These are phyloP conservation scores for Larix kaempferi DNA, from an alignment of 75 land plant genomes.

Conservation along the genomic window DNA sequence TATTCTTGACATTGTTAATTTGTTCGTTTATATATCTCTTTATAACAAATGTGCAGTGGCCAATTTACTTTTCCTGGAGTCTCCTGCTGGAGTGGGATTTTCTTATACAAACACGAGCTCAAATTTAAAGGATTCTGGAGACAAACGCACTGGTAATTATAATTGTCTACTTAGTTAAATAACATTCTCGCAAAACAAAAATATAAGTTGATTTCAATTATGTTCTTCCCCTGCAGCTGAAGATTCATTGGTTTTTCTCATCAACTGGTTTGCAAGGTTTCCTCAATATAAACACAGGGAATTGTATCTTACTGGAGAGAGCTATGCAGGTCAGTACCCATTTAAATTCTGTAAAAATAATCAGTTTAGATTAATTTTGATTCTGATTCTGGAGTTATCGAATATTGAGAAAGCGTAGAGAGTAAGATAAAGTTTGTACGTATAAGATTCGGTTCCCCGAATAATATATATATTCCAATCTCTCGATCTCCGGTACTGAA, in stretches of 20 bases:
- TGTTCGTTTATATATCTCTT: neutral
- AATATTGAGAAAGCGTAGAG: neutral
- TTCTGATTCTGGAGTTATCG: neutral
- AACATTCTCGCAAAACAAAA: neutral
- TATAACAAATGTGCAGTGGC: slow-evolving; percentile 32
- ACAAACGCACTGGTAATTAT: slow-evolving; percentile 45
- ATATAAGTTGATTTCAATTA: neutral
- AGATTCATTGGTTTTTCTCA: slow-evolving; percentile 56
- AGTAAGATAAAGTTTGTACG: too few relatives aligned
- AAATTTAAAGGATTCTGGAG: slow-evolving; percentile 48
- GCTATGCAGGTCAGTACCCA: slow-evolving; percentile 73
- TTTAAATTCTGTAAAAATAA: neutral
- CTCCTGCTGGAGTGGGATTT: slow-evolving; percentile 76
- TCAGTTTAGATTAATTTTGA: neutral
- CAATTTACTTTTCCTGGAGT: slow-evolving; percentile 67
- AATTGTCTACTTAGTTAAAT: neutral
- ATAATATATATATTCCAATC: neutral
- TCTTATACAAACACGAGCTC: slow-evolving; percentile 68
- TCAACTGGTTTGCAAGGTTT: slow-evolving; percentile 76
- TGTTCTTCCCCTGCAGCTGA: slow-evolving; percentile 45
- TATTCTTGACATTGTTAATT: too few relatives aligned
- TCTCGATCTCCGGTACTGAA: neutral
- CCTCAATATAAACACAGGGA: slow-evolving; percentile 81
- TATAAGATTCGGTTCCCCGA: neutral
- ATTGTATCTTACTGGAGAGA: slow-evolving; percentile 88